Percentiles rank a stretch among this genome's conserved stretches.
Evolutionary conservation across 1,284 basidiomycete genomes (phyloP).

Genomic region (Ustanciosporium gigantosporum): DNA sequence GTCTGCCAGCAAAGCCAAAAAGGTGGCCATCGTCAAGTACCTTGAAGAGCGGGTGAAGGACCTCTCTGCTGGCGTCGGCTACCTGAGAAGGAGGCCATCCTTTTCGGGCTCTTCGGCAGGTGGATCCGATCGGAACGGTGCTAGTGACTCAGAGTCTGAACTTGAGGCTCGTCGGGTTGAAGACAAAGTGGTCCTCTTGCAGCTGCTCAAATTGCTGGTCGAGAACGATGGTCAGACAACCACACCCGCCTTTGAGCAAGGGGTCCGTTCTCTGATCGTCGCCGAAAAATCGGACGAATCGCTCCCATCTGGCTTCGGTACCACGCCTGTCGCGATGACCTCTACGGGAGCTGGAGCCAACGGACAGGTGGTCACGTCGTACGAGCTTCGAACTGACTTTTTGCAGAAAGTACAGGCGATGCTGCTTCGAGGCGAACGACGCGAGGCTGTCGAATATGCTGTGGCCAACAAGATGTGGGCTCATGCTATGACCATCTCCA

Average conservation of each 20-base stretch:
- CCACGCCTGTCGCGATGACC: neutral
- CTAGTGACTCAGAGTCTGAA: constrained; percentile 11
- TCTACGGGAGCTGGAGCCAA: constrained; percentile 1
- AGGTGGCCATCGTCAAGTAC: constrained; percentile 45
- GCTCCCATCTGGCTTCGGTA: constrained; percentile 2
- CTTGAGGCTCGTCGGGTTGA: constrained; percentile 48
- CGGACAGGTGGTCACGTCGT: constrained; percentile 35
- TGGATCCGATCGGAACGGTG: neutral
- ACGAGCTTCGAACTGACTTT: constrained; percentile 45
- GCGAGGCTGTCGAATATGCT: constrained; percentile 84
- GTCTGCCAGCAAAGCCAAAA: constrained; percentile 44
- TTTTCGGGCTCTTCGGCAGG: constrained; percentile 12
- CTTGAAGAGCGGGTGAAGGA: constrained; percentile 52
- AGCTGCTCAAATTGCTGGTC: constrained; percentile 49
- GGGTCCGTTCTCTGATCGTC: constrained; percentile 28
- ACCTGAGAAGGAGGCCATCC: constrained; percentile 43
- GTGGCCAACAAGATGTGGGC: constrained; percentile 87
- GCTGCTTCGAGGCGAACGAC: constrained; percentile 72
- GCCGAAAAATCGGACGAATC: constrained; percentile 12
- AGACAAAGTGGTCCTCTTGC: constrained; percentile 53
- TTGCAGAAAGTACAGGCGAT: constrained; percentile 51
- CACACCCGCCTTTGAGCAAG: constrained; percentile 35
- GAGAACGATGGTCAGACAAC: constrained; percentile 53
- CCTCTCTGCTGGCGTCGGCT: constrained; percentile 49
- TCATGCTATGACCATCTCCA: constrained; percentile 93